Conservation (phyloP, 1,284 basidiomycete genomes). For the Cutaneotrichosporon sp. region DNA sequence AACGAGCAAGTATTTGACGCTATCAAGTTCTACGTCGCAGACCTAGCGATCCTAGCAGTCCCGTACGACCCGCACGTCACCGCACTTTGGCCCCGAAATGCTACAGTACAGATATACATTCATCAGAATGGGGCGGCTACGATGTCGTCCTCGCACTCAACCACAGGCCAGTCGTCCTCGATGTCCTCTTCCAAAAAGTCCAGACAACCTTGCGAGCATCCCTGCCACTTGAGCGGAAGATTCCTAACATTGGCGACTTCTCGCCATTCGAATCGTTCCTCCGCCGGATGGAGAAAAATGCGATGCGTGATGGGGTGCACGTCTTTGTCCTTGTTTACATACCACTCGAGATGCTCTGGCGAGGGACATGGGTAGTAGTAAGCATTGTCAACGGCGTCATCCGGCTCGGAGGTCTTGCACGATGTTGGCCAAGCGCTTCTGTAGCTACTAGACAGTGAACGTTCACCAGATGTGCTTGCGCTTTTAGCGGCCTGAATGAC, state of each 20-base stretch:
- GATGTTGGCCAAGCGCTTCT: too few species aligned
- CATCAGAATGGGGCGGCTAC: too few species aligned
- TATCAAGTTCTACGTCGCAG: too few species aligned
- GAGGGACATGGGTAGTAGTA: constrained; percentile 43
- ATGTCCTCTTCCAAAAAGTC: constrained; percentile 38
- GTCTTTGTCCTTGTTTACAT: not conserved
- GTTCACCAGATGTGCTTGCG: constrained; percentile 6
- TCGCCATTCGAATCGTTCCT: constrained; percentile 45
- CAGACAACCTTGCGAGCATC: constrained; percentile 45
- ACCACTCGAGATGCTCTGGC: constrained; percentile 31
- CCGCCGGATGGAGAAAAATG: constrained; percentile 41
- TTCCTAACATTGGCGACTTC: constrained; percentile 25
- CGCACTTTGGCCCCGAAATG: too few species aligned
- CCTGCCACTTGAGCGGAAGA: constrained; percentile 41
- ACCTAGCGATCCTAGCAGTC: too few species aligned
- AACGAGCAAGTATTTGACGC: too few species aligned
- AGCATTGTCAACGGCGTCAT: constrained; percentile 43
- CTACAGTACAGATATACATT: too few species aligned
- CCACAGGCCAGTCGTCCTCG: constrained; percentile 22
- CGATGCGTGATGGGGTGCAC: constrained; percentile 16
- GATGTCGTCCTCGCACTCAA: constrained; percentile 13
- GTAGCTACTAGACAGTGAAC: not conserved
- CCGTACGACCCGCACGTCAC: too few species aligned
- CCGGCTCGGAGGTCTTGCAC: constrained; percentile 13
- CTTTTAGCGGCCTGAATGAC: constrained; percentile 30